Conservation (phyloP, 805 yeast species). For the Millerozyma acaciae region DNA sequence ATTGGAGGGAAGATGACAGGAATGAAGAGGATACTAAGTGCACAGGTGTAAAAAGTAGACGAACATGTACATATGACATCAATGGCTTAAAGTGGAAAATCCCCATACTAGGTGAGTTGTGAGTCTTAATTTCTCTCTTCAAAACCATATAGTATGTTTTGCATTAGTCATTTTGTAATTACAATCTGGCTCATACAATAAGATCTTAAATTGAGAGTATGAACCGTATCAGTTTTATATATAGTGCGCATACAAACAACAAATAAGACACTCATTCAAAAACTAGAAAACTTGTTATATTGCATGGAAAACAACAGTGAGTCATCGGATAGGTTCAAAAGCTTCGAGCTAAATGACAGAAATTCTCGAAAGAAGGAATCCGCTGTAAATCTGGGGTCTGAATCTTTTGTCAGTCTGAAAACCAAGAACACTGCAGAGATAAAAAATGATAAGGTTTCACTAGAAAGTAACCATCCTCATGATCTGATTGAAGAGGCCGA, state of each 20-base stretch:
- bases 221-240: not conserved
- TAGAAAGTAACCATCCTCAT: not conserved
- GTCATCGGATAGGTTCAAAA: no score
- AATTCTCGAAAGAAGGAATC: no score
- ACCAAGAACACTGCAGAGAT: not conserved
- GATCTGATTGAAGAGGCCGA: not conserved
- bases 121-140: not conserved
- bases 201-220: no score
- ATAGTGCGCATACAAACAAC: not conserved
- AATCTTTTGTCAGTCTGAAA: not conserved
- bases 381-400: no score
- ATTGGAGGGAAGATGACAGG: conserved; percentile 19
- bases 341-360: no score
- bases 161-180: no score
- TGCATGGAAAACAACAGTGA: no score
- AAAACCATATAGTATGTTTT: no score
- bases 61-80: conserved; percentile 30
- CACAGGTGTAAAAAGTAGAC: conserved; percentile 6
- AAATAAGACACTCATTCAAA: no score
- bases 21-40: conserved; percentile 11
- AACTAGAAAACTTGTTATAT: no score
- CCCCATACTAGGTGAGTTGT: conserved; percentile 36
- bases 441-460: not conserved
- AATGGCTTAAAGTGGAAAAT: conserved; percentile 42
- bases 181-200: no score